Evolutionary conservation across 2,329 filamentous ascomycete genomes (phyloP).

Genomic region (Colletotrichum sp.): DNA sequence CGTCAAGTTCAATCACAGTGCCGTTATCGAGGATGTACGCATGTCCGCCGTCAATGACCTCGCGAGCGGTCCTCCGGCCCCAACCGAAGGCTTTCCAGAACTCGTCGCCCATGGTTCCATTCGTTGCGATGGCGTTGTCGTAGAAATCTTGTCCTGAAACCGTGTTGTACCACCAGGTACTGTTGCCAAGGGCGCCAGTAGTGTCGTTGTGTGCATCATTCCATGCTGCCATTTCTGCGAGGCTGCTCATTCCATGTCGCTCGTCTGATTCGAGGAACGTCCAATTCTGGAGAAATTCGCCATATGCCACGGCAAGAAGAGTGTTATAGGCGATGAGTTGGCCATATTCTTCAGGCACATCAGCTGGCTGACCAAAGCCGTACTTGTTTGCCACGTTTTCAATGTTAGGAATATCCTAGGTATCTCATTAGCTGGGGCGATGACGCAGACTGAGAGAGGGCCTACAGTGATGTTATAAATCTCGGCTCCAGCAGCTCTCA

Average conservation of each 20-base stretch:
- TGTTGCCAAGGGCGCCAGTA: constrained; percentile 21
- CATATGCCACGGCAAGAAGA: constrained; percentile 24
- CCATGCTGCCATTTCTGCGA: constrained; percentile 22
- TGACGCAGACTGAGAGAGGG: neutral
- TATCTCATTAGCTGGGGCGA: neutral
- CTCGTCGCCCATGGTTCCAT: constrained; percentile 1
- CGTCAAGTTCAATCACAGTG: neutral
- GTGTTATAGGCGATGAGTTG: constrained; percentile 20
- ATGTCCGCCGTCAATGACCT: constrained; percentile 13
- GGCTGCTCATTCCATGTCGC: constrained; percentile 16
- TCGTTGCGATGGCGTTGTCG: constrained; percentile 6
- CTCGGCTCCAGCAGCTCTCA: neutral
- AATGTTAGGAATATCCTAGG: neutral
- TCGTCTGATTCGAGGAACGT: constrained; percentile 17
- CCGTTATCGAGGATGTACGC: neutral
- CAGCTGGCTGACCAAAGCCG: constrained; percentile 15
- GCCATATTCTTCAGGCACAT: neutral
- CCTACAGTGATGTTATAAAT: neutral
- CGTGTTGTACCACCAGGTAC: constrained; percentile 24
- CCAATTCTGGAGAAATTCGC: constrained; percentile 23
- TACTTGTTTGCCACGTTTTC: constrained; percentile 16
- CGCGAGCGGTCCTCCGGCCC: constrained; percentile 4
- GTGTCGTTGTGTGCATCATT: constrained; percentile 13
- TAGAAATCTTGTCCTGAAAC: constrained; percentile 19
- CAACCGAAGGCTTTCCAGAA: constrained; percentile 17